Percentiles rank a stretch among this genome's conserved stretches.
Evolutionary conservation across 768 basidiomycete genomes (phyloP).

Genomic region (Ramaria rubella): DNA sequence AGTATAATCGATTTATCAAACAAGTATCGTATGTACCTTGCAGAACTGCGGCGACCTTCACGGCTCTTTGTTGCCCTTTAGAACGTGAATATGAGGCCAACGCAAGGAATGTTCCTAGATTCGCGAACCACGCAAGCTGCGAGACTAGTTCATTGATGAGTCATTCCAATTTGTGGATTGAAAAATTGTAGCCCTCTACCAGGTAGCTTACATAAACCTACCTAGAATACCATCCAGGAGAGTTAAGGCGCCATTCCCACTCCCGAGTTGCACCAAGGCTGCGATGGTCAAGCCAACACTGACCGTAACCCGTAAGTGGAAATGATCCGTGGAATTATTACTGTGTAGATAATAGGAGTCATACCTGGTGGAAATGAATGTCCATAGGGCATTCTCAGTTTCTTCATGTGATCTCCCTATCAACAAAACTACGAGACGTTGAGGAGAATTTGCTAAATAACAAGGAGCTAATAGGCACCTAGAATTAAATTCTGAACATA

Average conservation of each 20-base stretch:
- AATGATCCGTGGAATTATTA: no score
- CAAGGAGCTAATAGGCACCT: neutral
- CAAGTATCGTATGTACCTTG: neutral
- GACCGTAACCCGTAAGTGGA: no score
- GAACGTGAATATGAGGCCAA: conserved; percentile 3
- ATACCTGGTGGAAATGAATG: neutral
- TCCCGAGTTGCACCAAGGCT: neutral
- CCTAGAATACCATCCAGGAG: neutral
- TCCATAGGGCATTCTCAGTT: neutral
- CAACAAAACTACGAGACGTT: neutral
- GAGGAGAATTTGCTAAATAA: no score
- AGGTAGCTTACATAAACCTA: neutral
- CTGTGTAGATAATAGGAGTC: neutral
- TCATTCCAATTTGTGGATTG: neutral
- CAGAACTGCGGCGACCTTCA: neutral
- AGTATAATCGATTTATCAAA: neutral
- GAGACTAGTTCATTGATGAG: neutral
- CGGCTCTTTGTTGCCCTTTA: neutral
- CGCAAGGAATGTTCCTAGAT: conserved; percentile 1
- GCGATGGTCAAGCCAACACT: no score
- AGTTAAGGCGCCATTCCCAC: neutral
- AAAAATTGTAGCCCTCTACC: neutral
- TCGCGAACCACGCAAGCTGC: conserved; percentile 1
- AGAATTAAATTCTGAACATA: conserved; percentile 20
- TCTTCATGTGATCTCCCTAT: neutral